Conservation (phyloP, 1,284 basidiomycete genomes). For the Amylostereum areolatum region DNA sequence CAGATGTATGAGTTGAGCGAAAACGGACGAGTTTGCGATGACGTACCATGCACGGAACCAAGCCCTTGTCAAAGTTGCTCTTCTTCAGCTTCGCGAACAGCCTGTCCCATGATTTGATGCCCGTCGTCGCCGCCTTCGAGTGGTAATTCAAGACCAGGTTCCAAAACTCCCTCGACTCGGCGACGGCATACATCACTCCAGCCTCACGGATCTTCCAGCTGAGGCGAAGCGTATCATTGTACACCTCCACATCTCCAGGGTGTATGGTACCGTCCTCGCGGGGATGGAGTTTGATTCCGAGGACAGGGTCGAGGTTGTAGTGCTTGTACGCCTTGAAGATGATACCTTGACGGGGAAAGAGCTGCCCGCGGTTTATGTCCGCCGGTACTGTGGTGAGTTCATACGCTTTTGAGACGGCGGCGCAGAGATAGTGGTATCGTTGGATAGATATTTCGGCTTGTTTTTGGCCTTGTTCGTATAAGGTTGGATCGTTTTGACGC, state of each 20-base stretch:
- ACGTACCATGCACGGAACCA: conserved; percentile 20
- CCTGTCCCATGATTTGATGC: conserved; percentile 15
- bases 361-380: conserved; percentile 1
- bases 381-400: conserved; percentile 1
- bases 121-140: conserved; percentile 14
- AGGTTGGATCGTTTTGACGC: background rate
- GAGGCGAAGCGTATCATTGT: conserved; percentile 5
- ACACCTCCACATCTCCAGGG: conserved; percentile 15
- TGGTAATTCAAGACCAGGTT: conserved; percentile 20
- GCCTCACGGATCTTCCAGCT: conserved; percentile 17
- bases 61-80: conserved; percentile 9
- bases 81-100: conserved; percentile 14
- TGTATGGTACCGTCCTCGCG: conserved; percentile 16
- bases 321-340: conserved; percentile 9
- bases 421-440: conserved; percentile 13
- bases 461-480: conserved; percentile 2
- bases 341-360: conserved; percentile 5
- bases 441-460: conserved; percentile 5
- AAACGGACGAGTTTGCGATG: background rate
- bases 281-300: conserved; percentile 17
- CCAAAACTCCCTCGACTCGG: conserved; percentile 13
- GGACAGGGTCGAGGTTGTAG: conserved; percentile 9
- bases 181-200: conserved; percentile 14
- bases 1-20: background rate
- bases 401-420: conserved; percentile 7